Base-by-base conservation (phyloP, 2,329 filamentous ascomycete species). In the Exophiala aquamarina region DNA sequence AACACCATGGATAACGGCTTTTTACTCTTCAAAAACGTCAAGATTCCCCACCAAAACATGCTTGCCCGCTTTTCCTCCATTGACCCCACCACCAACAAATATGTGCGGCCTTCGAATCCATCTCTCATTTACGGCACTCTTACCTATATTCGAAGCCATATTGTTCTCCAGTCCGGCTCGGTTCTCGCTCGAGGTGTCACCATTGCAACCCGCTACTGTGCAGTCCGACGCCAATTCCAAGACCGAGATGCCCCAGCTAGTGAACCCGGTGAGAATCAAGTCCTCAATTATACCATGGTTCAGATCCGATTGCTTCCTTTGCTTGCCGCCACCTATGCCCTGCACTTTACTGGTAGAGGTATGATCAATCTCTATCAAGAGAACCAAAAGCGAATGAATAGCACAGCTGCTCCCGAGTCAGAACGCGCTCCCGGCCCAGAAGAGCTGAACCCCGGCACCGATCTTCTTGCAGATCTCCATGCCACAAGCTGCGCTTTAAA, bases 1-100 rank as follows among this genome's bases (percentile, higher is more conserved):
- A 87, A 87, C 67, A 87, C 84, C 43, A 88, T 89, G 86, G 87
- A 90, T 65, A 91, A 90, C 58, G 87, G 87, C 1, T 90, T 87
- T 73, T 70, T 89, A 9, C 76, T 90, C 17, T 83, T 91, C 68
- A 89, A 89, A 70, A 73, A 88, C 14, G 75, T 87, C 67, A 87
- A 89, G 66, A 73, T 90, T 13, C 86, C 86, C 1, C 86, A 90
- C 62, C 69, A 82, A 55, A 84, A 81, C 69, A 87, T 90, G 84
- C 70, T 90, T 41, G 81, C 82, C 41, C 75, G 78, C n/a, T 89
- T 84, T 70, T 85, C 84, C 0, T 71, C 78, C 3, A 77, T 90
- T 40, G 84, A 89, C 60, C 79, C 81, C 2, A 74, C 79, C 36
- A 87, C 84, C 3, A 78, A 78, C 68, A 81, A 82, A 62, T 90